phyloP scores from a whole-genome alignment of 1,284 basidiomycete species.

The Ustilago xerochloae region DNA sequence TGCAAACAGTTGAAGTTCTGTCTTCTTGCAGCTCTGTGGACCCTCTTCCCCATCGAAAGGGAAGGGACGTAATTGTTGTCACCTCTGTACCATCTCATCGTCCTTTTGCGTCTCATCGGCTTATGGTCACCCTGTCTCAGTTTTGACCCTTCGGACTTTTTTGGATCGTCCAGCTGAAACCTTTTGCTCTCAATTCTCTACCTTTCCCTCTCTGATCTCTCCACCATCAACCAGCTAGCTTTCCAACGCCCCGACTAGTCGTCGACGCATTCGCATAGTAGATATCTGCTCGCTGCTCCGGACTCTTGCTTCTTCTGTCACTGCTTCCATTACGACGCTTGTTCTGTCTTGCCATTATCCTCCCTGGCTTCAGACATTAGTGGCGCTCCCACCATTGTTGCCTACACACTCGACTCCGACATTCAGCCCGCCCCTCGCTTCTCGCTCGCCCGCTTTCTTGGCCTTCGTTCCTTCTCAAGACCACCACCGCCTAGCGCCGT shows the following conservation, averaged over 20 bases:
- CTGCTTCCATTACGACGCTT: background rate
- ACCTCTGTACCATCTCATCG: background rate
- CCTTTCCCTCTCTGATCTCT: background rate
- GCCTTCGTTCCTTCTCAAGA: background rate
- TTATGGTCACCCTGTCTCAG: background rate
- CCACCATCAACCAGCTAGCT: background rate
- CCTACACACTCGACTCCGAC: background rate
- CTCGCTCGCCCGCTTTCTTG: no score
- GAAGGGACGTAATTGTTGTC: no score
- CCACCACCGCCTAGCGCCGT: no score
- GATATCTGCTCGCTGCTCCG: no score
- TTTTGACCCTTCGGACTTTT: background rate
- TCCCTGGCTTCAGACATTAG: no score
- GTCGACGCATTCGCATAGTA: no score
- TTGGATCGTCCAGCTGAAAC: constrained; percentile 6
- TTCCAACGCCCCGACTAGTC: background rate
- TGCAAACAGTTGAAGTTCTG: no score
- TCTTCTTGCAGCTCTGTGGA: no score
- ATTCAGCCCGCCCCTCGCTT: constrained; percentile 7
- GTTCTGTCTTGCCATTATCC: background rate
- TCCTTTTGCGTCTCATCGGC: background rate
- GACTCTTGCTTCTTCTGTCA: background rate
- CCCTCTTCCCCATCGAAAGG: no score
- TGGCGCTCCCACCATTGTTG: background rate
- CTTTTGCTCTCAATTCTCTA: background rate